Evolutionary conservation across 179 eudicot genomes (phyloP).

Genomic region (Beta macrorhiza): DNA sequence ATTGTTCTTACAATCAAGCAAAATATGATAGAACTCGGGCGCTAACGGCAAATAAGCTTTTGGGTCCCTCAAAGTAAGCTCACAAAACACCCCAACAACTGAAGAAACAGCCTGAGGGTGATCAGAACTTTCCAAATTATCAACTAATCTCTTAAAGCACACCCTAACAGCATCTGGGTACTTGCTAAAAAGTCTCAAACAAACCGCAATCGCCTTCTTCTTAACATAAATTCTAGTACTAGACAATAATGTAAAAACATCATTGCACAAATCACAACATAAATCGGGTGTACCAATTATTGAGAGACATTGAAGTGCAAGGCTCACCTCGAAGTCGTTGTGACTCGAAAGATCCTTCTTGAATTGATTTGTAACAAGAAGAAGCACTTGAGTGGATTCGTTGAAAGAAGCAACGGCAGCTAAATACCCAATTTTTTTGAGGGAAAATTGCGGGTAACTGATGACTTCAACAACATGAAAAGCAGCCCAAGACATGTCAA

Average conservation of each 20-base stretch:
- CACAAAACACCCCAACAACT: slow-evolving; percentile 81
- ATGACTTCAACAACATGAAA: slow-evolving; percentile 78
- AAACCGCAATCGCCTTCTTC: slow-evolving; percentile 64
- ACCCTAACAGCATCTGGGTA: slow-evolving; percentile 86
- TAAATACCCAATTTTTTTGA: slow-evolving; percentile 65
- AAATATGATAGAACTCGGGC: slow-evolving; percentile 77
- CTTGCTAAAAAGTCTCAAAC: slow-evolving; percentile 54
- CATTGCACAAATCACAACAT: slow-evolving; percentile 68
- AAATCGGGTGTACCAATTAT: slow-evolving; percentile 57
- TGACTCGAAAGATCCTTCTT: slow-evolving; percentile 67
- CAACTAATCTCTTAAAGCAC: slow-evolving; percentile 84
- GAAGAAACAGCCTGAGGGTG: slow-evolving; percentile 54
- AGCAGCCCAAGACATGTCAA: slow-evolving; percentile 62
- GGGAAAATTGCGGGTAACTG: slow-evolving; percentile 49
- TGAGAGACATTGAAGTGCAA: slow-evolving; percentile 61
- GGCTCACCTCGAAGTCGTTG: slow-evolving; percentile 59
- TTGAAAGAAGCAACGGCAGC: slow-evolving; percentile 63
- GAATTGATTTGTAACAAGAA: slow-evolving; percentile 74
- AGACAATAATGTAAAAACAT: slow-evolving; percentile 51
- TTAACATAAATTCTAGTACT: slow-evolving; percentile 51
- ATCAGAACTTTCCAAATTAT: slow-evolving; percentile 54
- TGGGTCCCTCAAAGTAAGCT: slow-evolving; percentile 66
- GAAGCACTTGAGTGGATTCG: slow-evolving; percentile 55
- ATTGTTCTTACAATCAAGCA: slow-evolving; percentile 78
- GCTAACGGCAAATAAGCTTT: slow-evolving; percentile 69